Evolutionary conservation across 2,329 filamentous ascomycete genomes (phyloP), one percentile per base, ranked within the genome.

Genomic region (Didymella sp.): DNA sequence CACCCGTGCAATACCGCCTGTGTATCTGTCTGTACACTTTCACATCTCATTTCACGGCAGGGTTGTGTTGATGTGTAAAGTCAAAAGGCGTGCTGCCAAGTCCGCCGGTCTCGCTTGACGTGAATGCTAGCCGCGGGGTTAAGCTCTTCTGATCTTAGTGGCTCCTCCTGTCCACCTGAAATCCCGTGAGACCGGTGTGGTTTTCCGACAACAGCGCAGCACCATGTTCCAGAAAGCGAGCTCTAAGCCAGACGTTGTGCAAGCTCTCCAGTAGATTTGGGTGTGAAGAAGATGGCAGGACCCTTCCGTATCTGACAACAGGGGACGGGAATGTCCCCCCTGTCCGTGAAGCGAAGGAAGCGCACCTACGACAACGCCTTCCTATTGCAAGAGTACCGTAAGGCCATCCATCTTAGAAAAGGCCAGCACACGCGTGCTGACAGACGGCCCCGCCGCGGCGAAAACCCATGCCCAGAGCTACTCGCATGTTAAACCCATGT

Each of bases 381-480:
- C 48, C 44, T 49, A 44, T 40, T 52, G 15, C 38, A 49, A 52
- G 21, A 22, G 31, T 40, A 3, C 22, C 17, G 38, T 38, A 33
- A 45, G 48, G 48, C 54, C 33, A 42, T 28, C 51, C 19, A 22
- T 55, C 45, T 41, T 13, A 17, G 41, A 50, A 50, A 50, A 33
- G 30, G 50, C 17, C 56, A 42, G 33, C 35, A 44, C 40, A 30
- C 21, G 38, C 28, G 33, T 55, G 51, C 56, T 54, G 51, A 58
- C 51, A 31, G 48, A 30, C 48, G 40, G 38, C 54, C 54, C 54
- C 54, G 48, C 40, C 41, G 22, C 48, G 49, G 48, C 27, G 51
- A 45, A 44, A 28, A 27, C 19, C 6, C 27, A 42, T 41, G 47
- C 47, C 17, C 38, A 50, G 25, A 44, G 25, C 21, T 22, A 25